Evolutionary conservation across 2,329 filamentous ascomycete species (phyloP), one percentile per base, ranked within the genome.

Genomic region (Alternaria postmessia): DNA sequence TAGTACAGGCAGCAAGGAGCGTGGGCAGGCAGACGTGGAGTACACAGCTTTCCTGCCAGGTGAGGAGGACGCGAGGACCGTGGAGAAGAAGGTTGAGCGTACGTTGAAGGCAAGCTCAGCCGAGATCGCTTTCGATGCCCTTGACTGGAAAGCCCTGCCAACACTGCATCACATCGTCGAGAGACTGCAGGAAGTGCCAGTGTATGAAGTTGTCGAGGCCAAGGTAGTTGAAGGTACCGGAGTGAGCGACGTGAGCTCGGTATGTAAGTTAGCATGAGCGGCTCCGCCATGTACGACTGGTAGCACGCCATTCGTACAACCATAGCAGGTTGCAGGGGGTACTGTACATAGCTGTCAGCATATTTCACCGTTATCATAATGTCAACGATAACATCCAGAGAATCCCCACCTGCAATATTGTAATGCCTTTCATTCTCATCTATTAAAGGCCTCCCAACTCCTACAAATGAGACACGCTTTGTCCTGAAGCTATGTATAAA

Each of bases 161-260:
- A 90, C 87, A 3, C 75, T 89, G 53, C 86, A 89, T 67, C 85
- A 89, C 68, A 75, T 90, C 8, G 76, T 86, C 5, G 73, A 76
- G 20, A 78, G 81, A 14, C 71, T 89, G 57, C 81, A 81, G 1
- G 84, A 87, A 63, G 78, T 90, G 5, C 87, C 87, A 0, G 73
- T 88, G 2, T 88, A 85, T 66, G 83, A 84, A 57, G 73, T 89
- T 39, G 75, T 89, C 3, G 78, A 82, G 32, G 86, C 82, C 1
- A 87, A 85, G 75, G 77, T 88, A 2, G 83, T 86, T 0, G 82
- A 86, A 65, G 86, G 86, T 0, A 75, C 71, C 14, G 86, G 86
- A 0, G 85, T 86, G 1, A 79, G 81, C 6, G 84, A 85, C 66
- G 77, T 85, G 4, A 77, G 73, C 24, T 65, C 66, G 18, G 78